Base-by-base conservation (phyloP, 1,284 basidiomycete species). In the Neonothopanus nambi region DNA sequence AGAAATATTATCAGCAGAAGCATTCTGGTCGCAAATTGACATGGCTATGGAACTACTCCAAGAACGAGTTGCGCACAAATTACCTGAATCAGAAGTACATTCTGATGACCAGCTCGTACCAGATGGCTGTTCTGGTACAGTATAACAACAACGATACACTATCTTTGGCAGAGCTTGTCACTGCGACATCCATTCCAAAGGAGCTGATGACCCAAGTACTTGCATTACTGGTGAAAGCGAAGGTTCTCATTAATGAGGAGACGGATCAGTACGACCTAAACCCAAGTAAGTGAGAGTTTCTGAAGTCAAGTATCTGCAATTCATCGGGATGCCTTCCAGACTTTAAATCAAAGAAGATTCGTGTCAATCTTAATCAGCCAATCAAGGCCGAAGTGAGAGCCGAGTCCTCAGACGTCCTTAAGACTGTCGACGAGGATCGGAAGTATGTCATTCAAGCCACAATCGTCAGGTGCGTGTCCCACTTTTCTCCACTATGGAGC, bases 271-370 rank as follows among this genome's bases (percentile, higher is more conserved):
- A 94, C 65, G 94, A 97, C 70, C 73, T 98, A 66, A 98, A 98
- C 70, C 85, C 93, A n/a, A 84, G 92, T 94, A 64, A 57, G 87
- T 75, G 5, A 43, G 11, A 3, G n/a, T 18, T 47, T 36, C 15
- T 40, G 4, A 15, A 44, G 28, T 44, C 13, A 44, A 45, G 28
- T 12, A 24, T 23, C 15, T 41, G n/a, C 44, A 18, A 53, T 20
- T 44, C 17, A 30, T 45, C 45, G 57, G 24, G 17, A 42, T 30
- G 36, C 20, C 11, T n/a, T 41, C 21, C 15, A 93, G 91, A 82
- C 67, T 98, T 96, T 85, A 98, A 95, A 74, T 93, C 91, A 17
- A 98, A 98, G 82, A 98, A 98, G 81, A 93, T 95, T 58, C 85
- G 92, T 57, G 91, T 99, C 52, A 93, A 94, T 63, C 78, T 99